Conservation (phyloP, 2,329 filamentous ascomycete species). For the Aspergillus costaricaensis region DNA sequence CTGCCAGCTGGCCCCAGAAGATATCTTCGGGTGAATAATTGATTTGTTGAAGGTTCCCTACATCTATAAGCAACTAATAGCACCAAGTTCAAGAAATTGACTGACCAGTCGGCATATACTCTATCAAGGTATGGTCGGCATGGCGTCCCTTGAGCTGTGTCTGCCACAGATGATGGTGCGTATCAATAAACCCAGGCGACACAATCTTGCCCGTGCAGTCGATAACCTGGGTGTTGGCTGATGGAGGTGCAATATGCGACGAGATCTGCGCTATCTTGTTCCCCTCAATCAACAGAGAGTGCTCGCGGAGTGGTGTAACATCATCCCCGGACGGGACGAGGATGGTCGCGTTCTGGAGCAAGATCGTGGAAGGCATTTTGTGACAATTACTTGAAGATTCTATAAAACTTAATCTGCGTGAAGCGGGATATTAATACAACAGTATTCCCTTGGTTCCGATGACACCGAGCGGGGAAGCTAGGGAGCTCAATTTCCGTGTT, state of each 20-base stretch:
- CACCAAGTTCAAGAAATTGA: not conserved
- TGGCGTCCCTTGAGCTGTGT: constrained; percentile 43
- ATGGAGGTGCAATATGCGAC: constrained; percentile 13
- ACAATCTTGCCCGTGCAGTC: constrained; percentile 42
- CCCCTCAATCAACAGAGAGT: constrained; percentile 24
- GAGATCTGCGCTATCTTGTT: constrained; percentile 25
- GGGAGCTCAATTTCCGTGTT: not conserved
- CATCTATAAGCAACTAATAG: not conserved
- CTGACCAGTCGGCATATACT: constrained; percentile 35
- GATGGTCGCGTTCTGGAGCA: constrained; percentile 23
- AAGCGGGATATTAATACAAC: not conserved
- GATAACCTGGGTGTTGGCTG: constrained; percentile 31
- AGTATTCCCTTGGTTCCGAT: too few relatives aligned
- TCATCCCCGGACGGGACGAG: constrained; percentile 17
- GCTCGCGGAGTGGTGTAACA: constrained; percentile 12
- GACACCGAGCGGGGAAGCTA: not conserved
- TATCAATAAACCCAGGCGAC: constrained; percentile 40
- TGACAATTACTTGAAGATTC: not conserved
- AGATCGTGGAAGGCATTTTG: constrained; percentile 8
- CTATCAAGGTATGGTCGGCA: constrained; percentile 43
- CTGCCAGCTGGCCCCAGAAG: constrained; percentile 46
- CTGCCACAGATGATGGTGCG: constrained; percentile 50
- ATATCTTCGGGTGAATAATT: constrained; percentile 46
- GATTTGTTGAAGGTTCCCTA: constrained; percentile 22
- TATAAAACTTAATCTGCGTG: not conserved